Base-by-base conservation (phyloP, 1,139 yeast species). In the Sugiyamaella paludigena region DNA sequence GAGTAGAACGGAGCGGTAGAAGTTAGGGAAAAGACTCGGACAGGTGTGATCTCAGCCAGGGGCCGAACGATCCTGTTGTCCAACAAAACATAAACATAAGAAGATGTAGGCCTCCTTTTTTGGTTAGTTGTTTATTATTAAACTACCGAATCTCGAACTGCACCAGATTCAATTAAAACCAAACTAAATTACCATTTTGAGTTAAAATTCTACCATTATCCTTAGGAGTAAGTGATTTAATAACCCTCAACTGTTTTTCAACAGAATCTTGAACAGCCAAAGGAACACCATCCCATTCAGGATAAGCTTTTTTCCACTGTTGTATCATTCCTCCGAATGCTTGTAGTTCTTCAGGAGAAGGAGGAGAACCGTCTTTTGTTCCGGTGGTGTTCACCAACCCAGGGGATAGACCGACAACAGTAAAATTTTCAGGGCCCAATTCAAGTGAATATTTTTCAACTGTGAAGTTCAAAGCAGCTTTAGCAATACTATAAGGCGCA, bases 271-370 rank as follows among this genome's bases (percentile, higher is more conserved):
- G 33, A 2, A 42, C 45, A 27, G 36, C 28, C 2, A 42, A 9
- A 9, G 35, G 35, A n/a, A 9, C 7, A 9, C 45, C 45, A 15
- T 42, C 32, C 45, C 45, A 42, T 4, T 36, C 45, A 5, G 45
- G 45, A 9, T 42, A 12, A 16, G 19, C 28, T 12, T 24, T 32
- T 29, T 34, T 35, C 35, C 35, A 42, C 36, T 79, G 73, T 57
- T 78, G 76, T 62, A 86, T 80, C 67, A 77, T 87, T 38, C 67
- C 63, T 56, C 84, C 79, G 60, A 87, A 87, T 60, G 86, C 88
- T 38, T 67, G 62, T 60, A 87, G 87, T 58, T 86, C 79, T 0
- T 72, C 78, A 73, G 74, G 73, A 1, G 80, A 70, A 10, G 58
- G 58, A 7, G 45, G 45, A 11, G 38, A 32, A 2, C 41, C 40